These are phyloP conservation scores for Calonectria pseudoturangicola DNA, from an alignment of 2,329 filamentous ascomycete genomes.

Conservation along the genomic window DNA sequence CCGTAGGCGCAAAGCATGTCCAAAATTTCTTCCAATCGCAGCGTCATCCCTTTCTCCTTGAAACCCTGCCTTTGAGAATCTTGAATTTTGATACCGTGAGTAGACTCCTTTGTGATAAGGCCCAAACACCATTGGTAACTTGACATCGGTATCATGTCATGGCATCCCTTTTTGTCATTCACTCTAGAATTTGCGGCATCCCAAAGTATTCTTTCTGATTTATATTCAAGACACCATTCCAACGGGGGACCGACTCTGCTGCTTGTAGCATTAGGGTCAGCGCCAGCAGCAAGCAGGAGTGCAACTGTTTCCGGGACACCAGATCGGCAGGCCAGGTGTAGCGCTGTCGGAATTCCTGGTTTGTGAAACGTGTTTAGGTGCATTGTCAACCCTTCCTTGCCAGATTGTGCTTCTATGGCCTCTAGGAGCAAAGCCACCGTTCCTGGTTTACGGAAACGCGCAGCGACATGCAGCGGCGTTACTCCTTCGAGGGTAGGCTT, in stretches of 20 bases:
- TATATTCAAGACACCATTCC: constrained; percentile 47
- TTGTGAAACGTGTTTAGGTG: constrained; percentile 23
- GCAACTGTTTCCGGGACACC: constrained; percentile 53
- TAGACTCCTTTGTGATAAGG: not conserved
- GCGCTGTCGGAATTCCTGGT: constrained; percentile 32
- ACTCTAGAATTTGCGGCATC: constrained; percentile 26
- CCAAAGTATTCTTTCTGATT: constrained; percentile 44
- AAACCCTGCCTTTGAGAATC: not conserved
- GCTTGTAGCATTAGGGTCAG: constrained; percentile 29
- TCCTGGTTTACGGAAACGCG: constrained; percentile 58
- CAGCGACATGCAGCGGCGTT: constrained; percentile 64
- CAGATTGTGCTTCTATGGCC: constrained; percentile 8
- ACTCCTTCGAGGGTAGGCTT: constrained; percentile 57
- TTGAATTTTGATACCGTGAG: not conserved
- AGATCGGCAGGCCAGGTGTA: constrained; percentile 54
- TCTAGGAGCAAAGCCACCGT: constrained; percentile 57
- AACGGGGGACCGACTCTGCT: constrained; percentile 29
- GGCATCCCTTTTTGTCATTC: no score
- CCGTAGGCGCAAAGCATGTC: constrained; percentile 46
- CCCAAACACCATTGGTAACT: no score
- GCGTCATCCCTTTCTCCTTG: constrained; percentile 13
- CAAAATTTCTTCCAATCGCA: constrained; percentile 50
- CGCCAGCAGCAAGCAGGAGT: constrained; percentile 54
- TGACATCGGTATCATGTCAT: no score
- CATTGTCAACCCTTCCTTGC: not conserved